Evolutionary conservation across 352 stramenopile species (phyloP).

Genomic region (Phytophthora quininea): DNA sequence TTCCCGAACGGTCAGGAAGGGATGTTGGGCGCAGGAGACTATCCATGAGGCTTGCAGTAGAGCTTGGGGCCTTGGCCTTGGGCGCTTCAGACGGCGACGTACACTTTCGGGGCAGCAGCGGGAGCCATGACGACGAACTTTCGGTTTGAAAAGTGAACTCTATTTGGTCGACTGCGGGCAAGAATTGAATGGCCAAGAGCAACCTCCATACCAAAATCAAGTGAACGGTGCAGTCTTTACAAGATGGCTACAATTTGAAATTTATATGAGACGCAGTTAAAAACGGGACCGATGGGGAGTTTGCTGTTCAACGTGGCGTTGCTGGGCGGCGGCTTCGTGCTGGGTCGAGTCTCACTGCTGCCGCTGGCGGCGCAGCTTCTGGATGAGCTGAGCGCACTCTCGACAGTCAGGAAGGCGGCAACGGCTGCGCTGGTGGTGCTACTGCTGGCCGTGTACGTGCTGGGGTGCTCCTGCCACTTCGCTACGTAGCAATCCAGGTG

Average conservation of each 20-base stretch:
- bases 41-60: conserved; percentile 41
- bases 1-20: not conserved
- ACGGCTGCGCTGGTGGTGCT: conserved; percentile 47
- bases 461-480: conserved; percentile 66
- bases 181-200: conserved; percentile 43
- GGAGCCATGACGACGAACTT: conserved; percentile 85
- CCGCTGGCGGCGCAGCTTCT: conserved; percentile 48
- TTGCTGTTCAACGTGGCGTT: conserved; percentile 71
- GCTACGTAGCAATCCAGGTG: conserved; percentile 53
- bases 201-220: not conserved
- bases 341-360: conserved; percentile 63
- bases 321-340: conserved; percentile 64
- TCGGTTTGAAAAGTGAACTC: conserved; percentile 88
- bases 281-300: conserved; percentile 38
- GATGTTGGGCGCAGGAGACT: conserved; percentile 48
- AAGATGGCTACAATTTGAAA: conserved; percentile 1
- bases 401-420: conserved; percentile 60
- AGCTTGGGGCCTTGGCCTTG: not conserved
- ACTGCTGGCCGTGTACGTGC: conserved; percentile 66
- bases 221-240: too few species aligned
- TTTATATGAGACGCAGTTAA: too few species aligned
- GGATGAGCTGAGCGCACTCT: conserved; percentile 52
- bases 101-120: conserved; percentile 79
- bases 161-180: not conserved
- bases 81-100: conserved; percentile 44